Evolutionary conservation across 164 flowering plant genomes (phyloP).

Genomic region (Akebia trifoliata): DNA sequence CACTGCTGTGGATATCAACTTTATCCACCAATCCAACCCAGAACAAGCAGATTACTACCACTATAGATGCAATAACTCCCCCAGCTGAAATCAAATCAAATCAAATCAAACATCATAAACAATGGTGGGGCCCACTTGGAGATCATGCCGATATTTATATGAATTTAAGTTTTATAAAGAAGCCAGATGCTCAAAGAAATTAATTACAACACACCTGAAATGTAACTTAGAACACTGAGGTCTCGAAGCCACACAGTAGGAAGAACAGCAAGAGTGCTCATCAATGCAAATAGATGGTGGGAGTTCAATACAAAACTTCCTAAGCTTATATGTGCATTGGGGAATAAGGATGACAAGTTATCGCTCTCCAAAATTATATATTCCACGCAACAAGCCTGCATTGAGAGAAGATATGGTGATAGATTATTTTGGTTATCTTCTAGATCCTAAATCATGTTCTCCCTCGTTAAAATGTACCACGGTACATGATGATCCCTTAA

Average conservation of each 20-base stretch:
- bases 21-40: conserved; percentile 88
- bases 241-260: conserved; percentile 94
- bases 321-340: conserved; percentile 70
- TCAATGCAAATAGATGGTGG: conserved; percentile 67
- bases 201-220: conserved; percentile 75
- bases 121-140: too few species aligned
- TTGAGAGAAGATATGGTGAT: background rate
- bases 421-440: too few species aligned
- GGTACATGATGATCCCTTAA: too few species aligned
- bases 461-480: too few species aligned
- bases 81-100: too few species aligned
- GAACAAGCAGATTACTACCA: conserved; percentile 72
- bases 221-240: conserved; percentile 76
- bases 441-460: too few species aligned
- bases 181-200: too few species aligned
- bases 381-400: conserved; percentile 89
- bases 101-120: too few species aligned
- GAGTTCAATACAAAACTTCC: conserved; percentile 53
- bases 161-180: too few species aligned
- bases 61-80: conserved; percentile 82
- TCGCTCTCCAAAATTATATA: conserved; percentile 94
- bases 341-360: conserved; percentile 82
- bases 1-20: conserved; percentile 55
- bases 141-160: too few species aligned
- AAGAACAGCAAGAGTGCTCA: conserved; percentile 72